Conservation (phyloP, 345 rosid species). For the Anacardium occidentale region DNA sequence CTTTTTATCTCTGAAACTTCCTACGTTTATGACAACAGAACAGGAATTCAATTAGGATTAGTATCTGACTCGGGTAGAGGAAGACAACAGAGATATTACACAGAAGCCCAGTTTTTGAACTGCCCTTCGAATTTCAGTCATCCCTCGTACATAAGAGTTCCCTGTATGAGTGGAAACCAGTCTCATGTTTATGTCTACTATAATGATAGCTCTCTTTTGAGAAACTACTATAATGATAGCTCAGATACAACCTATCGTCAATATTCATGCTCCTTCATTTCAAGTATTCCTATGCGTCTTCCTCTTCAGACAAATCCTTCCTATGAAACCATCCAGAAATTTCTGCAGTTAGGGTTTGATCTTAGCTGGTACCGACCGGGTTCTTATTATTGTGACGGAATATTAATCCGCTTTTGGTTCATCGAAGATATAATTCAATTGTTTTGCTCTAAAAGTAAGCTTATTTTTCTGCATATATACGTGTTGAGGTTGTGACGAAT, state of each 20-base stretch:
- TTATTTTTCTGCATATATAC: slow-evolving; percentile 8
- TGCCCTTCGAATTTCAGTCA: slow-evolving; percentile 23
- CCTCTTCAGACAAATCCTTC: slow-evolving; percentile 28
- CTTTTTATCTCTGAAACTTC: slow-evolving; percentile 11
- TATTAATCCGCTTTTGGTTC: too few relatives aligned
- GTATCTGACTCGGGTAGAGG: too few relatives aligned
- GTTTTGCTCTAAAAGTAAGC: slow-evolving; percentile 13
- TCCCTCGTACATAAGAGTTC: slow-evolving; percentile 23
- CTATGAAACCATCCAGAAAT: slow-evolving; percentile 25
- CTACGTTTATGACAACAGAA: too few relatives aligned
- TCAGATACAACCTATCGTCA: slow-evolving; percentile 14
- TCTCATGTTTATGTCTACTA: slow-evolving; percentile 32
- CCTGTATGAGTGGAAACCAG: slow-evolving; percentile 30
- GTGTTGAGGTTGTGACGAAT: not conserved
- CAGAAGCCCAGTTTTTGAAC: slow-evolving; percentile 18
- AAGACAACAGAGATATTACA: too few relatives aligned
- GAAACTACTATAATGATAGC: too few relatives aligned
- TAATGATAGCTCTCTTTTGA: not conserved
- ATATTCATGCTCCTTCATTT: slow-evolving; percentile 29
- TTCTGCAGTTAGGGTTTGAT: slow-evolving; percentile 41
- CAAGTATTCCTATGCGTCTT: slow-evolving; percentile 28
- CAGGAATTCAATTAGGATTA: too few relatives aligned
- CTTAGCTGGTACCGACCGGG: slow-evolving; percentile 28
- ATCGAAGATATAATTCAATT: too few relatives aligned
- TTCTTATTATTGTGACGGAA: too few relatives aligned